Evolutionary conservation across 108 stramenopile species (phyloP), one percentile per base, ranked within the genome.

Genomic region (Mayamaea pseudoterrestris): DNA sequence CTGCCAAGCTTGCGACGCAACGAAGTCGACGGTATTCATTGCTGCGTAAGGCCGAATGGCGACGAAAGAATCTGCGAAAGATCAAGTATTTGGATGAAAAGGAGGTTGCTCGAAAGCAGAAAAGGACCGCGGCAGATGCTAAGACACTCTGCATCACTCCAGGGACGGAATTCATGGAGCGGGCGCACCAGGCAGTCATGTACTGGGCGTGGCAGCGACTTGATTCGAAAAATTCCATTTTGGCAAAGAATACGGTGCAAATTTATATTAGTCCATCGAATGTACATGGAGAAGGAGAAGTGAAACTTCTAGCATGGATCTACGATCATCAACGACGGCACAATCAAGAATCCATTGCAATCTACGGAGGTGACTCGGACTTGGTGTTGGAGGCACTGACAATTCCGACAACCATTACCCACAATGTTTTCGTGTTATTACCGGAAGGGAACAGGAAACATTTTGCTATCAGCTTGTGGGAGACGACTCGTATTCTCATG

Each of bases 221-320:
- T 18, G 54, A 71, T 8, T 42, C 28, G 58, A 45, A 14, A 18
- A 60, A 29, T 43, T 47, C 32, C 63, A 57, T 3, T 18, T 32
- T 41, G 27, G 27, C 16, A 58, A 44, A 52, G 1, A 50, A 52
- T 13, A 60, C 53, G 8, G 73, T 84, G 3, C 65, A 52, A 50
- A 73, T 90, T 29, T 92, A 83, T 47, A 58, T 94, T 9, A 69
- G 60, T 24, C 66, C 89, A 8, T 80, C 82, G 17, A 46, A 44
- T 41, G 80, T 83, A 20, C 71, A 79, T 24, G 93, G 93, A 21
- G 93, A 94, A 60, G 93, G 93, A 31, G 93, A 94, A 58, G 68
- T 90, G 23, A 94, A 94, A 60, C 44, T 91, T 23, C 32, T 91
- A 25, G 89, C 91, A 42, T 94, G 84, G 85, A 57, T 90, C 16